phyloP scores from a whole-genome alignment of 352 stramenopile genomes.

The Pythium dissimile region DNA sequence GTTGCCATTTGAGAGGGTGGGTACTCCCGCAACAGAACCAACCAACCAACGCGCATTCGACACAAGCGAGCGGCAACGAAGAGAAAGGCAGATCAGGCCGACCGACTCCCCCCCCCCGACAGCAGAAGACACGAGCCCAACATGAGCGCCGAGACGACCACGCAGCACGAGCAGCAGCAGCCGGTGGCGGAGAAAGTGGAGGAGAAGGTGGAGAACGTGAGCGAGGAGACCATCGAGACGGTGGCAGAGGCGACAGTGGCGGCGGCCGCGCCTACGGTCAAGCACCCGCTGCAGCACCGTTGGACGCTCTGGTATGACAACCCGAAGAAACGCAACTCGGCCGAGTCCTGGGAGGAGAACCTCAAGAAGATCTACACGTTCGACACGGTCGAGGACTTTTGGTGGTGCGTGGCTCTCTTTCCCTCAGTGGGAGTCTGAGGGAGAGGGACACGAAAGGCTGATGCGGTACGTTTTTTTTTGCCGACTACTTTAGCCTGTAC shows the following conservation, averaged over 20 bases:
- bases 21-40: conserved; percentile 23
- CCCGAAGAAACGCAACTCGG: conserved; percentile 86
- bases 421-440: neutral
- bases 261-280: conserved; percentile 31
- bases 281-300: conserved; percentile 85
- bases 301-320: conserved; percentile 91
- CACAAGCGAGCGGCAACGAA: neutral
- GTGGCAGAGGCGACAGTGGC: conserved; percentile 29
- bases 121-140: conserved; percentile 1
- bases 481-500: conserved; percentile 68
- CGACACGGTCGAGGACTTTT: conserved; percentile 96
- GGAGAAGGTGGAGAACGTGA: conserved; percentile 18
- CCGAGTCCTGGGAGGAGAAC: conserved; percentile 87
- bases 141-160: conserved; percentile 27
- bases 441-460: neutral
- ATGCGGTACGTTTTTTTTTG: neutral
- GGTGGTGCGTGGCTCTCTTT: conserved; percentile 90
- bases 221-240: conserved; percentile 29
- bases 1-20: conserved; percentile 15
- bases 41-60: conserved; percentile 30
- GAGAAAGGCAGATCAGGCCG: neutral
- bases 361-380: conserved; percentile 94
- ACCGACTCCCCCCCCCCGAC: neutral
- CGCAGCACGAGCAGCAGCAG: conserved; percentile 35
- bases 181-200: conserved; percentile 37